Percentiles rank a stretch among this genome's conserved stretches.
Conservation (phyloP, 192 early-diverging fungal species). For the Blastocladiella britannica region DNA sequence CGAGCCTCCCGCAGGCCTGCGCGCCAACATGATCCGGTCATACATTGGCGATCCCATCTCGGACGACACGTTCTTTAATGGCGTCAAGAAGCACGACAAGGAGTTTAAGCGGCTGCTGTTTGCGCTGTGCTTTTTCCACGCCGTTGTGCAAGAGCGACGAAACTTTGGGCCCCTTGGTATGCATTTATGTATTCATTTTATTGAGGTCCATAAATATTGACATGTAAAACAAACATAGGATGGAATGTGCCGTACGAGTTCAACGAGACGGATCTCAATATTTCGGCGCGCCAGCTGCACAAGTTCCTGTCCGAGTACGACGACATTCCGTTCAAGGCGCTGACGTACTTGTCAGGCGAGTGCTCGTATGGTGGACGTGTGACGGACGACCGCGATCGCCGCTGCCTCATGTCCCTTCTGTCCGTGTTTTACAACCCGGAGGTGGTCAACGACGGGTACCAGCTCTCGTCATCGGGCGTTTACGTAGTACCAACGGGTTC, state of each 20-base stretch:
- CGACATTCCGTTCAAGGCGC: constrained; percentile 39
- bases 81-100: constrained; percentile 41
- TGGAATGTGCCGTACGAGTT: constrained; percentile 53
- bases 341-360: constrained; percentile 35
- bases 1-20: constrained; percentile 37
- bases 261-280: constrained; percentile 39
- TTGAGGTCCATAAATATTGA: too few species aligned
- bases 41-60: constrained; percentile 35
- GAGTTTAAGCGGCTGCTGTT: constrained; percentile 44
- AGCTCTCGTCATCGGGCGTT: constrained; percentile 27
- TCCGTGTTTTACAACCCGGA: constrained; percentile 28
- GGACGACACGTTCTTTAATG: constrained; percentile 33
- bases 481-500: constrained; percentile 30
- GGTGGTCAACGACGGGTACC: constrained; percentile 26
- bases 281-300: constrained; percentile 34
- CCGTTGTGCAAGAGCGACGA: constrained; percentile 24
- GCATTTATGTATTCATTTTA: too few species aligned
- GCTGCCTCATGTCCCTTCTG: constrained; percentile 32
- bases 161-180: neutral
- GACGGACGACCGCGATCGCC: constrained; percentile 42
- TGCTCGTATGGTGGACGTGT: constrained; percentile 48
- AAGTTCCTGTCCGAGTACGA: constrained; percentile 39
- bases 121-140: constrained; percentile 43
- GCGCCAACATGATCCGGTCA: constrained; percentile 32
- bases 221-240: too few species aligned